Evolutionary conservation across 2,329 filamentous ascomycete species (phyloP), one percentile per base, ranked within the genome.

Genomic region (Sclerotinia trifoliorum): DNA sequence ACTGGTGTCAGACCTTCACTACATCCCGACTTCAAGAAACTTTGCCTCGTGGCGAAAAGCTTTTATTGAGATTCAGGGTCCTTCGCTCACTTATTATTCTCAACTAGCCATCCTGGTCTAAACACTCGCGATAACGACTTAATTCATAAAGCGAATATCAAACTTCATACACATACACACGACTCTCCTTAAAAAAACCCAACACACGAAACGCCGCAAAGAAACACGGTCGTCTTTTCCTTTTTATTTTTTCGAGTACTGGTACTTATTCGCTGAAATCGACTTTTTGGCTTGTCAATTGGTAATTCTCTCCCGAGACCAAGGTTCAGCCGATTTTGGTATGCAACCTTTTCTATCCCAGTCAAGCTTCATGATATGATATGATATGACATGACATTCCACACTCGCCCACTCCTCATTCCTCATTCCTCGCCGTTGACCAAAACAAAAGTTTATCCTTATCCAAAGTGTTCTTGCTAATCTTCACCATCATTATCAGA

Each of bases 381-480:
- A 57, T 57, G 54, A 24, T 10, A 42, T 57, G 54, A 24, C 17
- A 44, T 62, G 26, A 64, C 66, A 67, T 67, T 67, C 60, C 66
- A 64, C 24, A 55, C 26, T 66, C 24, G 39, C 56, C 24, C 56
- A 44, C 60, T 26, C 52, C 58, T 7, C 66, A 56, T 44, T 46
- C 35, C 57, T 58, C 65, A 62, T 57, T 65, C 60, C 51, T 65
- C 39, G 5, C 29, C 39, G 13, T 42, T 42, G 32, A 56, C 29
- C 60, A 65, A 26, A 68, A 68, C 66, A 68, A 68, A 19, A 32
- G 42, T 35, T 26, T 7, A 65, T 64, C 39, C 26, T 65, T 64
- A 63, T 29, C 57, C 29, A 46, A 60, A 46, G 52, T 24, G 32
- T 49, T 67, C 51, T 68, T 68, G 66, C 66, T 68, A 68, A 68